A percentile compares a stretch with the other conserved stretches of the same genome.
These are phyloP conservation scores for Podospora pseudocomata DNA, from an alignment of 495 filamentous ascomycete genomes.

Conservation along the genomic window DNA sequence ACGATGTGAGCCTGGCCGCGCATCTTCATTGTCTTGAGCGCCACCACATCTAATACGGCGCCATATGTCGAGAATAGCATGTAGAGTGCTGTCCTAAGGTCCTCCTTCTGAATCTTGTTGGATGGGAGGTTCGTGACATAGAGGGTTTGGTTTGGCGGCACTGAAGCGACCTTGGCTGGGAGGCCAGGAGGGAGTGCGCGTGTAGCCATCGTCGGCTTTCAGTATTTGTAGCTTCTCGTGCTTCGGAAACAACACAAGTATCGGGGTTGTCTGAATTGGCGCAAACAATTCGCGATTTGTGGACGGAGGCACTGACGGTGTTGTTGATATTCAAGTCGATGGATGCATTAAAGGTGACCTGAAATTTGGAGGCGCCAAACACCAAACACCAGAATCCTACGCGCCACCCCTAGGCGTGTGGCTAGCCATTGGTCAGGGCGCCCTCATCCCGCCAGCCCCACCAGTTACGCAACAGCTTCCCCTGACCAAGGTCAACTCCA, in stretches of 20 bases:
- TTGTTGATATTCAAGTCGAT: not conserved
- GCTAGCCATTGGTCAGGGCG: not conserved
- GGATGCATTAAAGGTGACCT: not conserved
- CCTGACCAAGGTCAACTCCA: constrained; percentile 14
- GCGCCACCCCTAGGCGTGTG: constrained; percentile 4
- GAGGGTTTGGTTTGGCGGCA: constrained; percentile 53
- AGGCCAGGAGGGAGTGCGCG: constrained; percentile 32
- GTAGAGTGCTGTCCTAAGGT: constrained; percentile 80
- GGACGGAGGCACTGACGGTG: not conserved
- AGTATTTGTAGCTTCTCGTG: not conserved
- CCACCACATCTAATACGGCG: constrained; percentile 88
- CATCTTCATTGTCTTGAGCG: constrained; percentile 83
- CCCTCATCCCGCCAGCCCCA: constrained; percentile 15
- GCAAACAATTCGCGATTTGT: not conserved
- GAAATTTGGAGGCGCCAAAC: constrained; percentile 5
- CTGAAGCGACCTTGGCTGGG: constrained; percentile 43
- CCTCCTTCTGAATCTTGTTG: constrained; percentile 78
- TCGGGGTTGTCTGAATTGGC: not conserved
- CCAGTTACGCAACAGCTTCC: constrained; percentile 14
- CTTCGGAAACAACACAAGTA: not conserved
- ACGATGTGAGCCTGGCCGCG: constrained; percentile 93
- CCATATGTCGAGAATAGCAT: constrained; percentile 93
- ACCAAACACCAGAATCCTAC: constrained; percentile 5
- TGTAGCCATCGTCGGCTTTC: constrained; percentile 33
- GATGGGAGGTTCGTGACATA: constrained; percentile 82